Evolutionary conservation across 768 basidiomycete genomes (phyloP).

Genomic region (Suillus placidus): DNA sequence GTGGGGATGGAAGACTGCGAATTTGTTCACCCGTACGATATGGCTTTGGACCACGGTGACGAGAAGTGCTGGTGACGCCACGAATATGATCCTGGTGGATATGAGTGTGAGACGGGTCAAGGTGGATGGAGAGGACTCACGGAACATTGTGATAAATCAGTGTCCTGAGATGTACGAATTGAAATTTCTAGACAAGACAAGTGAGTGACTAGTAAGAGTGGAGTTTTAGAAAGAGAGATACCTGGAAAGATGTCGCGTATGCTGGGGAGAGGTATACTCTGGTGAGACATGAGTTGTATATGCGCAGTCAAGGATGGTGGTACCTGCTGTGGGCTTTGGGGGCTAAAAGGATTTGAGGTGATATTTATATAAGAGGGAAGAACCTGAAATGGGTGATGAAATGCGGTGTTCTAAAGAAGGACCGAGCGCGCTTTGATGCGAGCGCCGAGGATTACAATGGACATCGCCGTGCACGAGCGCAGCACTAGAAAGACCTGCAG

Average conservation of each 20-base stretch:
- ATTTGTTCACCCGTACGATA: neutral
- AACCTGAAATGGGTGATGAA: constrained; percentile 15
- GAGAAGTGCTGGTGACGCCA: neutral
- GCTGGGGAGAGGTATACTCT: constrained; percentile 44
- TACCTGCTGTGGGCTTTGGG: constrained; percentile 5
- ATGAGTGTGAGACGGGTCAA: too few relatives aligned
- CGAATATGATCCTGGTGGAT: neutral
- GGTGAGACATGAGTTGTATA: constrained; percentile 23
- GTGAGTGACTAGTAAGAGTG: neutral
- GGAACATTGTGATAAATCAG: neutral
- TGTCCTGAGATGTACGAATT: constrained; percentile 1
- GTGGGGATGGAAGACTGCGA: constrained; percentile 24
- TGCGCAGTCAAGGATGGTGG: neutral
- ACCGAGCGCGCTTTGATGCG: constrained; percentile 26
- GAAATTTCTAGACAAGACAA: neutral
- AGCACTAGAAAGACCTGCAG: constrained; percentile 15
- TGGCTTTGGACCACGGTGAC: neutral
- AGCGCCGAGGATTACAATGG: constrained; percentile 17
- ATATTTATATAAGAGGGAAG: constrained; percentile 19
- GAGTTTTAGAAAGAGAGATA: constrained; percentile 18
- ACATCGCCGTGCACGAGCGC: constrained; percentile 28
- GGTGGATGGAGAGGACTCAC: neutral
- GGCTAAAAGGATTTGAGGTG: constrained; percentile 12
- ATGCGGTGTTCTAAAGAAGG: constrained; percentile 24
- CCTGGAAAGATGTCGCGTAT: constrained; percentile 62